Evolutionary conservation across 495 filamentous ascomycete genomes (phyloP).

Genomic region (Poronia punctata): DNA sequence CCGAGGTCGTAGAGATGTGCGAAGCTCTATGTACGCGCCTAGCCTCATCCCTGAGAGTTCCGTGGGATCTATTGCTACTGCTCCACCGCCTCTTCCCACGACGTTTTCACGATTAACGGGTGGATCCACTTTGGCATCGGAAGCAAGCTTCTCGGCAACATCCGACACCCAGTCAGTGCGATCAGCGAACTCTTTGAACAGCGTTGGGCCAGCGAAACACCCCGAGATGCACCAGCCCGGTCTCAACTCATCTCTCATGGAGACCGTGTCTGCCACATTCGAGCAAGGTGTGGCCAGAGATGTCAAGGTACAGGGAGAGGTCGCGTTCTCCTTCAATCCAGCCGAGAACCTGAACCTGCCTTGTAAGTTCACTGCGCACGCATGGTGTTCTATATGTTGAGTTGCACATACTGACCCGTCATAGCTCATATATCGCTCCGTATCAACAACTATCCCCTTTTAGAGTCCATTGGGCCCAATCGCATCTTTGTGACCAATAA

Average conservation of each 20-base stretch:
- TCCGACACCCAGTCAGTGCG: conserved; percentile 91
- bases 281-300: conserved; percentile 63
- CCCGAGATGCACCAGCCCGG: conserved; percentile 76
- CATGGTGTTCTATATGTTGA: neutral
- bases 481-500: conserved; percentile 74
- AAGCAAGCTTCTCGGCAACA: conserved; percentile 41
- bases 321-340: conserved; percentile 79
- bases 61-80: conserved; percentile 28
- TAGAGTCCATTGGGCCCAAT: conserved; percentile 94
- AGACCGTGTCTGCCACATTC: conserved; percentile 82
- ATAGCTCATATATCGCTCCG: conserved; percentile 60
- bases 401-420: conserved; percentile 5
- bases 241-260: conserved; percentile 83
- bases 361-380: conserved; percentile 29
- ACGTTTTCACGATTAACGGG: conserved; percentile 37
- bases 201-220: conserved; percentile 57
- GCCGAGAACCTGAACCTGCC: conserved; percentile 35
- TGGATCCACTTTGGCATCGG: conserved; percentile 39
- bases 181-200: conserved; percentile 75
- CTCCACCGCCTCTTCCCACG: conserved; percentile 38
- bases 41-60: conserved; percentile 32
- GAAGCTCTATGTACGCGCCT: conserved; percentile 79
- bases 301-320: conserved; percentile 76
- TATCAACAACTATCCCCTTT: conserved; percentile 81
- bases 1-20: conserved; percentile 82